phyloP scores from a whole-genome alignment of 139 green algal genomes.

The Edaphochlamys debaryana region DNA sequence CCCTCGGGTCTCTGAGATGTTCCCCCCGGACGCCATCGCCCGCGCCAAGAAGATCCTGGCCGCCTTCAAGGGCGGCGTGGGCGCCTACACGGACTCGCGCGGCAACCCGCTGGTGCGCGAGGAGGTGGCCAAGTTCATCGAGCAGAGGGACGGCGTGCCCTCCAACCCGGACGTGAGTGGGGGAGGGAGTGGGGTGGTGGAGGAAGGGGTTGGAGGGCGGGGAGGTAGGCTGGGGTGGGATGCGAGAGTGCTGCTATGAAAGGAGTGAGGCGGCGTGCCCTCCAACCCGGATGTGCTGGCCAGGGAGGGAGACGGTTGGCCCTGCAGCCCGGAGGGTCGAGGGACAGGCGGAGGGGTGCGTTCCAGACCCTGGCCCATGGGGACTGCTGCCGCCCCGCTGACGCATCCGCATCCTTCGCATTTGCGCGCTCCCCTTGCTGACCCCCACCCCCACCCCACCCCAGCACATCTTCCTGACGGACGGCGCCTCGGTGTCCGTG shows the following conservation, averaged over 20 bases:
- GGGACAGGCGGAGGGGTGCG: too few species aligned
- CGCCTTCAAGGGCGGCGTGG: constrained; percentile 72
- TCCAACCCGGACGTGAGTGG: constrained; percentile 66
- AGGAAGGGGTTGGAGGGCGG: too few species aligned
- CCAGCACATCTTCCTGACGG: constrained; percentile 90
- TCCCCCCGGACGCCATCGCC: constrained; percentile 80
- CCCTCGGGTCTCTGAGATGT: constrained; percentile 71
- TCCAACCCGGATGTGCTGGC: constrained; percentile 69
- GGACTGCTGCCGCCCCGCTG: too few species aligned
- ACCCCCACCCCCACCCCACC: background rate
- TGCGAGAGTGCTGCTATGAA: too few species aligned
- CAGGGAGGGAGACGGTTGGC: background rate
- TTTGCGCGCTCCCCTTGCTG: too few species aligned
- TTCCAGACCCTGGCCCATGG: too few species aligned
- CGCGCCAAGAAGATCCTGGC: constrained; percentile 72
- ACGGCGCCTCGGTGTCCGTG: constrained; percentile 84
- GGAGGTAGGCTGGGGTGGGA: too few species aligned
- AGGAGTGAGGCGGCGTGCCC: constrained; percentile 74
- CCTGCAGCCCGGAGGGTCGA: too few species aligned
- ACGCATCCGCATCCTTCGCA: too few species aligned
- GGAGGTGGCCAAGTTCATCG: constrained; percentile 85
- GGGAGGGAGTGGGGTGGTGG: too few species aligned
- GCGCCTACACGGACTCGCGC: constrained; percentile 87
- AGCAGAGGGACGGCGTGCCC: constrained; percentile 75
- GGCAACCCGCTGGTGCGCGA: constrained; percentile 73